Base-by-base conservation (phyloP, 257 asterid genomes). In the Cinchona pubescens region DNA sequence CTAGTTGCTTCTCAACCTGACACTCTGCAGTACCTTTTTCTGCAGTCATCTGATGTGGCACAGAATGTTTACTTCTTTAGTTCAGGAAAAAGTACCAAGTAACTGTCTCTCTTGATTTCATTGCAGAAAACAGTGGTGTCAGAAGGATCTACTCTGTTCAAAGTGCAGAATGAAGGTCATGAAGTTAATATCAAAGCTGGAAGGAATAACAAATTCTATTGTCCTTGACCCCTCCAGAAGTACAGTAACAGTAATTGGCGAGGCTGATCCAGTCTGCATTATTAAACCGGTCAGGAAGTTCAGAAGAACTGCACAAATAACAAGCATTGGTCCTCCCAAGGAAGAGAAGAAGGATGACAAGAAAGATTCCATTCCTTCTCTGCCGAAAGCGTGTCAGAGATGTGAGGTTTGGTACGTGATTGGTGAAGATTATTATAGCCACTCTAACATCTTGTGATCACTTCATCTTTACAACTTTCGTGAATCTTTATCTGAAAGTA, bases 51-150 rank as follows among this genome's bases (percentile, higher is more conserved):
- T 76, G 67, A 80, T 71, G 61, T 66, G 78, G 72, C 64, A 68
- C 12, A 46, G 34, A 56, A 30, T 32, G 71, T 63, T 45, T 55
- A 13, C 25, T 77, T 27, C 49, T 27, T 27, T 35, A 34, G 69
- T 58, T 49, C 51, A 46, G 70, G 74, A 40, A 78, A 34, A 73
- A 35, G 25, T 40, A 51, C 74, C 15, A 40, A 78, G 66, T 14
- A 25, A 53, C 25, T 67, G 35, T 30, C 29, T 73, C 25, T 25
- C 49, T 53, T 75, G n/a, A 49, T 49, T 75, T 64, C 38, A 16
- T 68, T 51, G 78, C 83, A 79, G 86, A 79, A 83, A 83, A 77
- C 82, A 45, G 80, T 73, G 32, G 79, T 79, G 84, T 80, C 82
- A 76, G 84, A 76, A n/a, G 78, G 84, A 79, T 77, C 82, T 83